These are phyloP conservation scores for Cytospora piceicola DNA, from an alignment of 2,329 filamentous ascomycete species.

Conservation along the genomic window DNA sequence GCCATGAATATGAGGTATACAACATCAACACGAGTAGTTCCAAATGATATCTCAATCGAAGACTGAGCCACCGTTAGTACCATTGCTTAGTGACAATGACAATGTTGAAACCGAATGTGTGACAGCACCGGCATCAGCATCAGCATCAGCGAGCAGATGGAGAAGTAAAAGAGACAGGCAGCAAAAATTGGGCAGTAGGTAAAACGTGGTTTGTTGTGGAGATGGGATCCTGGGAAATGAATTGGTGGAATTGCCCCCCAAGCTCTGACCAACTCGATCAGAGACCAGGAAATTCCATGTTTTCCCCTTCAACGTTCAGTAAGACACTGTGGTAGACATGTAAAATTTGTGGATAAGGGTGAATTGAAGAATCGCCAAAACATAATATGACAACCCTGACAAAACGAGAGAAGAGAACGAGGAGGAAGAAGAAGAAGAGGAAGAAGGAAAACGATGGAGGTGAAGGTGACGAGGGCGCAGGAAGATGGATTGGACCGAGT, in stretches of 20 bases:
- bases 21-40: slow-evolving; percentile 23
- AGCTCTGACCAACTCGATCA: slow-evolving; percentile 17
- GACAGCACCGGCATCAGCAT: not conserved
- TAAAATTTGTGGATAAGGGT: not conserved
- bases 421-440: not conserved
- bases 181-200: slow-evolving; percentile 6
- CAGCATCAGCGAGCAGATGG: not conserved
- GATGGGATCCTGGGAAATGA: slow-evolving; percentile 18
- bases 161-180: slow-evolving; percentile 2
- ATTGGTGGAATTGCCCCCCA: slow-evolving; percentile 14
- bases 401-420: not conserved
- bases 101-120: not conserved
- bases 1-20: slow-evolving; percentile 28
- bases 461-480: not conserved
- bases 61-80: slow-evolving; percentile 1
- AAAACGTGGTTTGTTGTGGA: slow-evolving; percentile 22
- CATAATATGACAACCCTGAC: not conserved
- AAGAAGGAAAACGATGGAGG: not conserved
- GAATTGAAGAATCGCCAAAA: not conserved
- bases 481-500: slow-evolving; percentile 16
- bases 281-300: not conserved
- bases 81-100: not conserved
- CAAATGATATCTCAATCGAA: slow-evolving; percentile 14
- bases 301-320: not conserved
- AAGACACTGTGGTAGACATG: not conserved